Percentiles rank a stretch among this genome's conserved stretches.
phyloP scores from a whole-genome alignment of 2,329 filamentous ascomycete species.

The Trichoderma sp. region DNA sequence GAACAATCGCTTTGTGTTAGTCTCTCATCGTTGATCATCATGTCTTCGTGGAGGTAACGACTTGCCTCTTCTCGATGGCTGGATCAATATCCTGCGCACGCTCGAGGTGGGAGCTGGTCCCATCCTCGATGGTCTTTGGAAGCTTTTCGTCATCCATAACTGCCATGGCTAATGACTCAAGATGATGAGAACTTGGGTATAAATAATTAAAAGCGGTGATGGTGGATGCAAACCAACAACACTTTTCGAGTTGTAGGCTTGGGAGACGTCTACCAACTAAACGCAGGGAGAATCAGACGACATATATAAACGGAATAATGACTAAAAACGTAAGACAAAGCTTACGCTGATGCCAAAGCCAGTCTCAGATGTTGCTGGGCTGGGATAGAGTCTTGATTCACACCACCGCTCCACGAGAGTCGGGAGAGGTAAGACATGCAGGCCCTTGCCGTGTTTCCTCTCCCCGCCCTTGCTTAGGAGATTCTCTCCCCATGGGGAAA shows the following conservation, averaged over 20 bases:
- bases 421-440: background rate
- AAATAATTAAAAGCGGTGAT: background rate
- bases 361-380: background rate
- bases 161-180: background rate
- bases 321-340: background rate
- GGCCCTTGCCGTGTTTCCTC: background rate
- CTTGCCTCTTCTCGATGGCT: background rate
- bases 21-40: too few species aligned
- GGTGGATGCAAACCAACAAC: background rate
- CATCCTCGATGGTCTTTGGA: constrained; percentile 4
- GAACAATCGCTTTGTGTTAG: background rate
- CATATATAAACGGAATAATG: background rate
- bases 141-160: background rate
- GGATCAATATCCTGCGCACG: background rate
- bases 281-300: background rate
- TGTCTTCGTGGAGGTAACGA: background rate
- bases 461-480: background rate
- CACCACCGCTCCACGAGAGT: background rate
- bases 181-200: background rate
- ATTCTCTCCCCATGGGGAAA: constrained; percentile 7
- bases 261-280: background rate
- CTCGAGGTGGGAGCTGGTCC: background rate
- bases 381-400: background rate
- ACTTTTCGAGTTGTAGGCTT: background rate
- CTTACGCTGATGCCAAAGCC: background rate